Evolutionary conservation across 352 stramenopile species (phyloP), one percentile per base, ranked within the genome.

Genomic region (Phytophthora sp.): DNA sequence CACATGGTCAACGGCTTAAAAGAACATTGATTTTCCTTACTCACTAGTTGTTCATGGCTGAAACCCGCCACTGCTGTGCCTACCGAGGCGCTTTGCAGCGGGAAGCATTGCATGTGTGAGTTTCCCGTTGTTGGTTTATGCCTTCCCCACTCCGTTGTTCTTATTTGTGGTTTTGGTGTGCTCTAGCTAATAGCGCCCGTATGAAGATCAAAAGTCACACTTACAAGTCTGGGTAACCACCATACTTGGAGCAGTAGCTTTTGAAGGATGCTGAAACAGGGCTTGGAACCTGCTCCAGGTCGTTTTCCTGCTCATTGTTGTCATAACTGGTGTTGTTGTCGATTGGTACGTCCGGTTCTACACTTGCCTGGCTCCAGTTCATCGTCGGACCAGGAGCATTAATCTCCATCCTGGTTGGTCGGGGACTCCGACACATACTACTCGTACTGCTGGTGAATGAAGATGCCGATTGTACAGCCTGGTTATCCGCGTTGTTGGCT

Each of bases 191-290:
- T n/a, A n/a, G n/a, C n/a, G n/a, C n/a, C n/a, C n/a, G n/a, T n/a
- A n/a, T n/a, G n/a, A n/a, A n/a, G n/a, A n/a, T n/a, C n/a, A 53
- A 42, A 41, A 41, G 8, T 51, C 5, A 39, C 38, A 4, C 38
- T 53, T 55, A 87, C 10, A 63, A 50, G 13, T 92, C 83, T 50
- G 84, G 79, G 31, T 95, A 95, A 13, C 87, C 87, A 35, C 87
- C 87, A 46, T 95, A 95, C 60, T 93, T 95, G 20, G 87, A 95
- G 79, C 87, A 95, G 39, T 92, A 93, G 51, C 76, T 81, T 57
- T 85, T 89, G 71, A 92, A 91, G 17, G 79, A 76, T 37, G 73
- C 68, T 41, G 65, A 66, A 21, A 62, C 69, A 10, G 77, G 66
- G 15, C 63, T 81, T 12, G 62, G 21, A 10, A 64, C 23, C 20